Evolutionary conservation across 2,329 filamentous ascomycete genomes (phyloP).

Genomic region (Acrodontium crateriforme): DNA sequence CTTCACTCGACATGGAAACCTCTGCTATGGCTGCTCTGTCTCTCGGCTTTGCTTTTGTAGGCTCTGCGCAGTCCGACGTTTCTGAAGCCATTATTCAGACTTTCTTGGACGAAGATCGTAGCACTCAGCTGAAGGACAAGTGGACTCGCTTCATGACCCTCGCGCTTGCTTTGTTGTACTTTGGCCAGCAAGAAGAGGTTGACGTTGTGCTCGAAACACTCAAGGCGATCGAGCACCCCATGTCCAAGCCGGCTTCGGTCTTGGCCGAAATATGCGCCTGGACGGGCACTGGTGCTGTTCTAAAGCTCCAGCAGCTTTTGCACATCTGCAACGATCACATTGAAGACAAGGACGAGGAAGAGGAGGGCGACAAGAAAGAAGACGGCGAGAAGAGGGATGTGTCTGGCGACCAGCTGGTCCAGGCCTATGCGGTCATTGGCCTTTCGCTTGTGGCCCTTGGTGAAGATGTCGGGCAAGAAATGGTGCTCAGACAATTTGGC

Average conservation of each 20-base stretch:
- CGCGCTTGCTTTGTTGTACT: conserved; percentile 84
- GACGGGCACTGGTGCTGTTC: conserved; percentile 90
- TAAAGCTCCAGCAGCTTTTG: conserved; percentile 93
- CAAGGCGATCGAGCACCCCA: conserved; percentile 92
- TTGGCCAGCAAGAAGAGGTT: conserved; percentile 95
- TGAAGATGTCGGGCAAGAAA: conserved; percentile 95
- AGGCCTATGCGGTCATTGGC: conserved; percentile 90
- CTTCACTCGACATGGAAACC: conserved; percentile 79
- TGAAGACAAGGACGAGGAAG: conserved; percentile 65
- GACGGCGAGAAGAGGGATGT: conserved; percentile 48
- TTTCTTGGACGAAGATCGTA: conserved; percentile 82
- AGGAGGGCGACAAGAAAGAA: conserved; percentile 59
- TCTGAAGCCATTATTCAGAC: conserved; percentile 86
- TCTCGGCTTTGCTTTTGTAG: conserved; percentile 81
- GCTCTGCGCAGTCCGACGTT: conserved; percentile 80
- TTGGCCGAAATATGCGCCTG: conserved; percentile 94
- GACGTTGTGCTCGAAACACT: conserved; percentile 93
- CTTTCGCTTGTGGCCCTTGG: conserved; percentile 94
- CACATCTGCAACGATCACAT: conserved; percentile 98
- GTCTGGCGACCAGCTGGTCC: conserved; percentile 72
- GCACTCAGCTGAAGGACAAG: conserved; percentile 86
- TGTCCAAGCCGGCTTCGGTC: conserved; percentile 90
- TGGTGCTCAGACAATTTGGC: conserved; percentile 94
- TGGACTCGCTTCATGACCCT: conserved; percentile 96
- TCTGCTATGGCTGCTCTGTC: conserved; percentile 92